Percentiles rank a stretch among this genome's conserved stretches.
These are phyloP conservation scores for Lodderomyces jiufengensis DNA, from an alignment of 1,139 yeast genomes.

Conservation along the genomic window DNA sequence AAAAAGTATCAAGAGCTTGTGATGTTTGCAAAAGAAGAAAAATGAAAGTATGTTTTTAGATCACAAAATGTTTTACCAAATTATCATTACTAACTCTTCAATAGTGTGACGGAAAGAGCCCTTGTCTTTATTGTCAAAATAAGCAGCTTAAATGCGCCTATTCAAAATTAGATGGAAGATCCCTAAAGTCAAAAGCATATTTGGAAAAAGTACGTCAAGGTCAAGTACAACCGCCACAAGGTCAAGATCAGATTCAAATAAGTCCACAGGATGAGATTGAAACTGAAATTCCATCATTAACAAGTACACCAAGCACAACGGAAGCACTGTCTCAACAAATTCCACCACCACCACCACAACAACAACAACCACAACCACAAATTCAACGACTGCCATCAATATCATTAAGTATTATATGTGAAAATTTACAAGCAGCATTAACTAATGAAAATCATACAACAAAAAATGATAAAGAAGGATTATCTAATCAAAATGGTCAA, in stretches of 20 bases:
- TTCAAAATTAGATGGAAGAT: slow-evolving; percentile 24
- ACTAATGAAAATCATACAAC: slow-evolving; percentile 12
- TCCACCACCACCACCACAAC: neutral
- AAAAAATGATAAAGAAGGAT: slow-evolving; percentile 9
- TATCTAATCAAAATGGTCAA: slow-evolving; percentile 15
- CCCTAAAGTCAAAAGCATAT: slow-evolving; percentile 18
- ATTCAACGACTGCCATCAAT: slow-evolving; percentile 19
- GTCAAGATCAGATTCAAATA: slow-evolving; percentile 1
- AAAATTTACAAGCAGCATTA: slow-evolving; percentile 21
- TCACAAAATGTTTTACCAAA: too few relatives aligned
- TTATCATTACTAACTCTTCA: too few relatives aligned
- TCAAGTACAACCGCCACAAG: slow-evolving; percentile 10
- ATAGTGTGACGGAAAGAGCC: slow-evolving; percentile 24
- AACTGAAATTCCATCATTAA: slow-evolving; percentile 9
- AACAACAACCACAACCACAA: neutral
- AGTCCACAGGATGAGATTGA: slow-evolving; percentile 4
- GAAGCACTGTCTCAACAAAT: neutral
- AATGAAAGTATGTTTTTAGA: slow-evolving; percentile 25
- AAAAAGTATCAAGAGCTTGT: slow-evolving; percentile 38
- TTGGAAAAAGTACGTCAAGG: slow-evolving; percentile 7
- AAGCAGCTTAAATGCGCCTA: slow-evolving; percentile 23
- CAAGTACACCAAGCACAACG: neutral
- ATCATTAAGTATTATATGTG: slow-evolving; percentile 14
- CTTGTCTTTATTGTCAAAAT: slow-evolving; percentile 24
- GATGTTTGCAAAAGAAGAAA: slow-evolving; percentile 36